Evolutionary conservation across 306 rosid species (phyloP).

Genomic region (Dalbergia oliveri): DNA sequence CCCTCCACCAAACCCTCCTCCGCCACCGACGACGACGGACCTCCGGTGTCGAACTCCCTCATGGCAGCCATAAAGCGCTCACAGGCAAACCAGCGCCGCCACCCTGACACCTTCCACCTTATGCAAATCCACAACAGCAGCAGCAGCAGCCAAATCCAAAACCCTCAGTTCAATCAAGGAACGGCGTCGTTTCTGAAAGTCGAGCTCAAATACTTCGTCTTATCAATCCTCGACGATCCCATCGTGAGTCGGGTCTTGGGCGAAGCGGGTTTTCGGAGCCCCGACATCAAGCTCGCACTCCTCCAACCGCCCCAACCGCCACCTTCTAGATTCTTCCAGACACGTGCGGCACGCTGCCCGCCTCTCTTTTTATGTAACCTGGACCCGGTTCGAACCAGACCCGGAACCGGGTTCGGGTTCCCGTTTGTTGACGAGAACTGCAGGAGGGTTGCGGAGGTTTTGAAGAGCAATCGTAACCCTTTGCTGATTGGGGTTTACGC

Average conservation of each 20-base stretch:
- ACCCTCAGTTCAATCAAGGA: slow-evolving; percentile 52
- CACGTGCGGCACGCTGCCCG: slow-evolving; percentile 54
- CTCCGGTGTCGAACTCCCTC: slow-evolving; percentile 90
- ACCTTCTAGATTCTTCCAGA: slow-evolving; percentile 44
- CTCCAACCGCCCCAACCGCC: slow-evolving; percentile 66
- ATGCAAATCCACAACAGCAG: slow-evolving; percentile 26
- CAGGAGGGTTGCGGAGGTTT: slow-evolving; percentile 68
- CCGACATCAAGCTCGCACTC: slow-evolving; percentile 73
- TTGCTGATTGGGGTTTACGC: slow-evolving; percentile 75
- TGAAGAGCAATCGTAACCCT: slow-evolving; percentile 68
- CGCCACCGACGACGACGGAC: slow-evolving; percentile 59
- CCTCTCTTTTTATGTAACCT: slow-evolving; percentile 73
- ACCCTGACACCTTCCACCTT: slow-evolving; percentile 81
- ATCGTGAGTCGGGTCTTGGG: slow-evolving; percentile 87
- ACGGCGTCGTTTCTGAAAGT: slow-evolving; percentile 57
- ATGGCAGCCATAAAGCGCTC: slow-evolving; percentile 96
- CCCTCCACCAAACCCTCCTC: slow-evolving; percentile 58
- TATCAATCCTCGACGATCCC: slow-evolving; percentile 92
- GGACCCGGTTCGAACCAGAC: slow-evolving; percentile 52
- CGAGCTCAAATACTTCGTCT: slow-evolving; percentile 78
- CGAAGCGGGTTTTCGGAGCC: slow-evolving; percentile 85
- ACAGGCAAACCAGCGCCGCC: slow-evolving; percentile 87
- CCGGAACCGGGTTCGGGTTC: slow-evolving; percentile 44
- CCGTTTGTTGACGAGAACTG: slow-evolving; percentile 71
- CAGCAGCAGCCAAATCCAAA: slow-evolving; percentile 21